phyloP scores from a whole-genome alignment of 2,329 filamentous ascomycete genomes.

The Diplocarpon mali region DNA sequence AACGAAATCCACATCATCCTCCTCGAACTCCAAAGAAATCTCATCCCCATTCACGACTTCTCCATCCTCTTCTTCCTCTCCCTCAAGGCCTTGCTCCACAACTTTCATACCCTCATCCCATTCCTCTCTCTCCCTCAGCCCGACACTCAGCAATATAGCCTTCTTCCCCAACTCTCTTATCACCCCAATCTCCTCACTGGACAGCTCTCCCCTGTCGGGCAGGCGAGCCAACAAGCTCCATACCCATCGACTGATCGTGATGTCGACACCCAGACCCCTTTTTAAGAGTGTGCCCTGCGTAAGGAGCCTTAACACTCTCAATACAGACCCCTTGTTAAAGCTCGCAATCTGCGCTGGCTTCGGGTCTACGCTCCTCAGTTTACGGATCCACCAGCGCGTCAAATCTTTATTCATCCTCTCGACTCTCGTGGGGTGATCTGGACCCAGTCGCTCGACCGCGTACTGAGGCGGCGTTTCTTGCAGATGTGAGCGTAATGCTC shows the following conservation, averaged over 20 bases:
- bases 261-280: slow-evolving; percentile 47
- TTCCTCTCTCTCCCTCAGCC: slow-evolving; percentile 26
- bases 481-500: slow-evolving; percentile 50
- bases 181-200: slow-evolving; percentile 62
- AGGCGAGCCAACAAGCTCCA: slow-evolving; percentile 74
- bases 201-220: slow-evolving; percentile 63
- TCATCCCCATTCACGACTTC: slow-evolving; percentile 13
- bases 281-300: slow-evolving; percentile 47
- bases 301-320: slow-evolving; percentile 57
- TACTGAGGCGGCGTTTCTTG: slow-evolving; percentile 41
- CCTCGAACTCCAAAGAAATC: slow-evolving; percentile 5
- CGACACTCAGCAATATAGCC: slow-evolving; percentile 44
- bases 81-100: slow-evolving; percentile 35
- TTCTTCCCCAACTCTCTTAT: slow-evolving; percentile 71
- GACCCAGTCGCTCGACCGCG: slow-evolving; percentile 41
- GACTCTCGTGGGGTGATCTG: slow-evolving; percentile 38
- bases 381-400: slow-evolving; percentile 42
- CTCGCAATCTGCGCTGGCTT: slow-evolving; percentile 47
- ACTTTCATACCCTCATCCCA: slow-evolving; percentile 33
- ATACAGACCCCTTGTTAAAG: slow-evolving; percentile 55
- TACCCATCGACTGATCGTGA: slow-evolving; percentile 67
- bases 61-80: slow-evolving; percentile 18
- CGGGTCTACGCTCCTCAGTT: slow-evolving; percentile 43
- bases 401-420: slow-evolving; percentile 28
- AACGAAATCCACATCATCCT: neutral